Evolutionary conservation across 345 rosid species (phyloP), one percentile per base, ranked within the genome.

Genomic region (Citrus mangshanensis): DNA sequence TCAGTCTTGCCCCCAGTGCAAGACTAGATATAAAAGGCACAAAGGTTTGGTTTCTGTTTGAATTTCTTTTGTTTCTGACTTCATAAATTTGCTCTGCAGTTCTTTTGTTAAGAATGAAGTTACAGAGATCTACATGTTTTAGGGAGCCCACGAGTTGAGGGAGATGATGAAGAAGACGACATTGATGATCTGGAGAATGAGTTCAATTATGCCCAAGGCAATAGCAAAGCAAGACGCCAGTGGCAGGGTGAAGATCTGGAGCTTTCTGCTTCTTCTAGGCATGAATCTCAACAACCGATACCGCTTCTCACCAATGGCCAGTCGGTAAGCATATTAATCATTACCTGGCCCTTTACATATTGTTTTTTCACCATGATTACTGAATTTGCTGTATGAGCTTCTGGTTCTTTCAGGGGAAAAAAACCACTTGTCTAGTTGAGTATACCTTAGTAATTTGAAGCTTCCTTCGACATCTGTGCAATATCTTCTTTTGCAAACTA

Each of bases 1-100:
- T 74, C 99, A 94, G 86, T 88, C 92, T 77, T 97, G 99, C 82
- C 99, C 99, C 9, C 98, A 97, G 82, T 97, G 99, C 95, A 97
- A 97, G 92, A 94, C 97, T 82, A 91, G 98, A 85, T 97, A 94
- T 84, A 92, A 81, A 82, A 89, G 99, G 79, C 99, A 91, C 81
- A 93, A 91, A 85, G 99, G 99, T 94, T 62, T 49, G 88, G 66
- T 16, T 32, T 76, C 65, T 40, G 21, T 65, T 73, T 38, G 72
- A 40, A 72, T 55, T 58, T 42, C 4, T 34, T 77, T 3, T 13
- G 30, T 51, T 56, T 76, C 16, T 30, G 55, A 9, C 61, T 64
- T 24, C 25, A 6, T 51, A 5, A 5, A 42, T 65, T 68, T 30
- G 37, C 42, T 42, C 66, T 68, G 3, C 28, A 49, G 51, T 18